Percentiles rank a stretch among this genome's conserved stretches.
These are phyloP conservation scores for Globisporangium nunn DNA, from an alignment of 352 stramenopile genomes.

Conservation along the genomic window DNA sequence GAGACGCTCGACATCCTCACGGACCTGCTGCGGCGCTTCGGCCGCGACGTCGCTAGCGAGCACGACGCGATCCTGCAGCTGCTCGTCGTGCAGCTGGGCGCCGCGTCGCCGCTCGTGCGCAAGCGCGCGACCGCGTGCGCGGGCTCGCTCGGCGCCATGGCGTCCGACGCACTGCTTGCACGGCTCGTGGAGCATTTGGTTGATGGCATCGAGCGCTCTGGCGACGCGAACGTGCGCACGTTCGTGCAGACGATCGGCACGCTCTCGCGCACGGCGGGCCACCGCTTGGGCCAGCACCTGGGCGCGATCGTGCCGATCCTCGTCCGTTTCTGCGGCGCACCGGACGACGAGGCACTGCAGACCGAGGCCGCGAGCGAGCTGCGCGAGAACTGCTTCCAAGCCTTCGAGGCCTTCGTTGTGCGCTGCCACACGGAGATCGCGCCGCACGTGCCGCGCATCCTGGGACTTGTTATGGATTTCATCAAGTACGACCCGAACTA, in stretches of 20 bases:
- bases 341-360: constrained; percentile 90
- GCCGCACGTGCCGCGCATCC: constrained; percentile 90
- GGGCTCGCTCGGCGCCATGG: constrained; percentile 92
- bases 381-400: constrained; percentile 97
- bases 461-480: constrained; percentile 88
- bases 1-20: constrained; percentile 97
- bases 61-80: constrained; percentile 88
- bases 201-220: constrained; percentile 60
- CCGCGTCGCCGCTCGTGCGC: constrained; percentile 85
- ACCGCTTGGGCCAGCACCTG: constrained; percentile 93
- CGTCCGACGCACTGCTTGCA: constrained; percentile 92
- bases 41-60: constrained; percentile 81
- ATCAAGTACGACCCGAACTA: constrained; percentile 99
- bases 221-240: constrained; percentile 81
- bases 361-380: constrained; percentile 94
- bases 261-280: constrained; percentile 93
- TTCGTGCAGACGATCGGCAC: constrained; percentile 97
- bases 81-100: constrained; percentile 77
- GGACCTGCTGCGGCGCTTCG: constrained; percentile 95
- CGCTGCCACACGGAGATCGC: constrained; percentile 95
- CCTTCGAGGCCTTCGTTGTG: constrained; percentile 96
- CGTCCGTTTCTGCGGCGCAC: constrained; percentile 90
- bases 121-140: constrained; percentile 96
- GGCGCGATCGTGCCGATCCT: constrained; percentile 96
- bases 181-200: constrained; percentile 91